These are phyloP conservation scores for Ramularia endophylla DNA, from an alignment of 2,329 filamentous ascomycete genomes.

Conservation along the genomic window DNA sequence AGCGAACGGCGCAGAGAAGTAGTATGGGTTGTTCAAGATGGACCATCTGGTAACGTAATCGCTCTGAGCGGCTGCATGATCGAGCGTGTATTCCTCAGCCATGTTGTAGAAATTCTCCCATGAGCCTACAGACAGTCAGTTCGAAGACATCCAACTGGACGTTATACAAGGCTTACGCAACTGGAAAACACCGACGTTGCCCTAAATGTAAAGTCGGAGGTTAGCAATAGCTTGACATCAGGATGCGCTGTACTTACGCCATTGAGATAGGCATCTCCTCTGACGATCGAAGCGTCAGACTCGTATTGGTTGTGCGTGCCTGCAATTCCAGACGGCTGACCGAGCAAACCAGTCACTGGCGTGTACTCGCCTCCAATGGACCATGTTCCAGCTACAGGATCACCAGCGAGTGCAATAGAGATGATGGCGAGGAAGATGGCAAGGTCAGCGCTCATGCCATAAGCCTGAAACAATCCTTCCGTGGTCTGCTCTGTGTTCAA, in stretches of 20 bases:
- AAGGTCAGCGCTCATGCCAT: constrained; percentile 24
- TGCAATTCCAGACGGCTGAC: constrained; percentile 11
- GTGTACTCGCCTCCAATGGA: constrained; percentile 12
- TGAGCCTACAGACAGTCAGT: too few species aligned
- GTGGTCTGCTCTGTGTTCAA: constrained; percentile 23
- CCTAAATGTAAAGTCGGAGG: too few species aligned
- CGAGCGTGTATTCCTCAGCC: constrained; percentile 11
- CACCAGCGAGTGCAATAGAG: constrained; percentile 2
- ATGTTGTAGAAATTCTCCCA: constrained; percentile 13
- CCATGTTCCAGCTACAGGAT: constrained; percentile 15
- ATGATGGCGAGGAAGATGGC: constrained; percentile 4
- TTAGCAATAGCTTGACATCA: background rate
- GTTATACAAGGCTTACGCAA: too few species aligned
- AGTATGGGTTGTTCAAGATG: constrained; percentile 27
- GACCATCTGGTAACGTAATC: constrained; percentile 6
- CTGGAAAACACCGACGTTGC: constrained; percentile 10
- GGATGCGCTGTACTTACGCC: constrained; percentile 4
- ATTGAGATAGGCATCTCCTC: constrained; percentile 27
- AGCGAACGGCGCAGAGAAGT: constrained; percentile 21
- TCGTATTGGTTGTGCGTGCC: constrained; percentile 33
- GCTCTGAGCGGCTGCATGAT: constrained; percentile 7
- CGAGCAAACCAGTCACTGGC: constrained; percentile 4
- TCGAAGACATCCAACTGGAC: too few species aligned
- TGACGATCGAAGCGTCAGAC: constrained; percentile 27
- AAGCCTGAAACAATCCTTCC: constrained; percentile 17